Percentiles rank a stretch among this genome's conserved stretches.
phyloP scores from a whole-genome alignment of 1,284 basidiomycete species.

The Wolfiporia cocos region DNA sequence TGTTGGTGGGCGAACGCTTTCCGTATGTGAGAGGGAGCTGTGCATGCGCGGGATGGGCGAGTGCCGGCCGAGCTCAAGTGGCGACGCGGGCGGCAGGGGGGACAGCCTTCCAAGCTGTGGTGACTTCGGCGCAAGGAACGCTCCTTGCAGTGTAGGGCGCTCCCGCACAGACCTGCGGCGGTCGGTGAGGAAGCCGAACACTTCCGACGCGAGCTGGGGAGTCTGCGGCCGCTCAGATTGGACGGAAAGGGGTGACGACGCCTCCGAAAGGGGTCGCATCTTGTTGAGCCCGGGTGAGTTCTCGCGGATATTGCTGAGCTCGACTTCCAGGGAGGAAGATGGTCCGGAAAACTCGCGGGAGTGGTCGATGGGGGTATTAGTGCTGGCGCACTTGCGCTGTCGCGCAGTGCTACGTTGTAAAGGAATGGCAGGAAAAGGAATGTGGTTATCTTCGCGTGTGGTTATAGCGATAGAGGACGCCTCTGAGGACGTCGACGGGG shows the following conservation, averaged over 20 bases:
- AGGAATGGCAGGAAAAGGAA: slow-evolving; percentile 15
- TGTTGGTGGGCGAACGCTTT: no score
- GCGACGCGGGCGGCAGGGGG: no score
- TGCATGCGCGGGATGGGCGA: no score
- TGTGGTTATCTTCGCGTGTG: slow-evolving; percentile 26
- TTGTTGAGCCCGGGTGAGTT: no score
- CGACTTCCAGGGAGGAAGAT: slow-evolving; percentile 69
- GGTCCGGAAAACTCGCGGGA: slow-evolving; percentile 32
- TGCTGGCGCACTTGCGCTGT: no score
- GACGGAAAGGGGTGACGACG: slow-evolving; percentile 2
- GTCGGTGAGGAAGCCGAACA: slow-evolving; percentile 59
- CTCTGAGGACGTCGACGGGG: slow-evolving; percentile 22
- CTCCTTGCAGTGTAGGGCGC: slow-evolving; percentile 9
- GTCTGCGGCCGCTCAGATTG: slow-evolving; percentile 30
- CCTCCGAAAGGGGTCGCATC: no score
- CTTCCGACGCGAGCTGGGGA: slow-evolving; percentile 58
- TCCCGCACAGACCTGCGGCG: slow-evolving; percentile 23
- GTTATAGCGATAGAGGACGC: slow-evolving; percentile 20
- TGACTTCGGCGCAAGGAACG: no score
- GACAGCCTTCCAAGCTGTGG: no score
- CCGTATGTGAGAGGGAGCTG: no score
- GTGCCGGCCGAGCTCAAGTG: no score
- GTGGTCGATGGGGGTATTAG: slow-evolving; percentile 11
- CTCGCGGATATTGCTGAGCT: slow-evolving; percentile 41
- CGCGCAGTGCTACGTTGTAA: slow-evolving; percentile 23